Evolutionary conservation across 2,329 filamentous ascomycete genomes (phyloP).

Genomic region (Cladosporium phlei): DNA sequence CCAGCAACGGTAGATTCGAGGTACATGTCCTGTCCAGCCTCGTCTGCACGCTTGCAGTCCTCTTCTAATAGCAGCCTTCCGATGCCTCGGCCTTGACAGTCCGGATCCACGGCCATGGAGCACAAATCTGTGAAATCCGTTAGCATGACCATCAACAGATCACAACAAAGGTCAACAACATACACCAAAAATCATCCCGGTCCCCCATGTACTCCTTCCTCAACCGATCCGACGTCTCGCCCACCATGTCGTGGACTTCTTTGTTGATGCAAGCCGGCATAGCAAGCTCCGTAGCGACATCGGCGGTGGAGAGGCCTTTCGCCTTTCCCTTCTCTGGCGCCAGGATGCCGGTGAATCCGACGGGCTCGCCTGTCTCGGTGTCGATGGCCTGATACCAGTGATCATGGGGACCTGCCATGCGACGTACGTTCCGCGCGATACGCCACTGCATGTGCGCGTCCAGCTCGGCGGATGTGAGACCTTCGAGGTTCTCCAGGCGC

Average conservation of each 20-base stretch:
- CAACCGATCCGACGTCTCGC: neutral
- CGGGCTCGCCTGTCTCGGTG: neutral
- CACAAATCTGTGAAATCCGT: slow-evolving; percentile 5
- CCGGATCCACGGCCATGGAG: slow-evolving; percentile 12
- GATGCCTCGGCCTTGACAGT: slow-evolving; percentile 8
- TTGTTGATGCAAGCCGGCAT: slow-evolving; percentile 2
- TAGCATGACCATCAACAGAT: neutral
- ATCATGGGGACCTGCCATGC: neutral
- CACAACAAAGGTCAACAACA: neutral
- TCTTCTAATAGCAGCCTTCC: slow-evolving; percentile 1
- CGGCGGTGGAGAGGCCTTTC: neutral
- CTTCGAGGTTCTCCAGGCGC: neutral
- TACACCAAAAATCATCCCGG: slow-evolving; percentile 12
- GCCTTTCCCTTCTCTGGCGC: slow-evolving; percentile 4
- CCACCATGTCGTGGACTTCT: neutral
- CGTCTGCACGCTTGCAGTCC: slow-evolving; percentile 5
- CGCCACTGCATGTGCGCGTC: slow-evolving; percentile 6
- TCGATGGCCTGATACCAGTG: slow-evolving; percentile 13
- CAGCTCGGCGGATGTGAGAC: neutral
- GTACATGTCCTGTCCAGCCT: slow-evolving; percentile 10
- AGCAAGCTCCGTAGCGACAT: neutral
- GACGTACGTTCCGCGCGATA: neutral
- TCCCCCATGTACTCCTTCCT: slow-evolving; percentile 7
- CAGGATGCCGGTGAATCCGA: slow-evolving; percentile 6
- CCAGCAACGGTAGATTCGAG: slow-evolving; percentile 5